Conservation (phyloP, 2,329 filamentous ascomycete species). For the Colletotrichum abscissum region DNA sequence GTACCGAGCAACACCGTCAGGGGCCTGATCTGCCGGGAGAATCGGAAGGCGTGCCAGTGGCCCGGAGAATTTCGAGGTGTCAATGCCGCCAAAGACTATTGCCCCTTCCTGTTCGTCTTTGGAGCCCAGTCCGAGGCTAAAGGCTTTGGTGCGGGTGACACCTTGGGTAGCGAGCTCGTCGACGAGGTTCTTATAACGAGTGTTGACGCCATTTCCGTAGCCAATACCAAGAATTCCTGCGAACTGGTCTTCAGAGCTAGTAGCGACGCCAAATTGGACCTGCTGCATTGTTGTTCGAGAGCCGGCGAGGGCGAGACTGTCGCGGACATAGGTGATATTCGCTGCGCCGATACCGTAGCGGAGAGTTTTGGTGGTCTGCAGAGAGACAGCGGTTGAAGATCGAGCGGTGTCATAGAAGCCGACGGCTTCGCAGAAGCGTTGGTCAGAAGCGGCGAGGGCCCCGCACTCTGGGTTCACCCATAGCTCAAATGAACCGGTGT, state of each 20-base stretch:
- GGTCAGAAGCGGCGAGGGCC: slow-evolving; percentile 52
- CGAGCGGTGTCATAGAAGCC: slow-evolving; percentile 55
- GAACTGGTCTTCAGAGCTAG: slow-evolving; percentile 57
- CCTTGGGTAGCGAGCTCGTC: slow-evolving; percentile 62
- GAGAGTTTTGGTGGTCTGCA: slow-evolving; percentile 52
- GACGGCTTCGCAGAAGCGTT: slow-evolving; percentile 56
- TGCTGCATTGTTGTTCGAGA: slow-evolving; percentile 52
- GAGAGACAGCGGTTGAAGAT: slow-evolving; percentile 52
- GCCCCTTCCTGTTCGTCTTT: slow-evolving; percentile 69
- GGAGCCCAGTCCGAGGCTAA: slow-evolving; percentile 74
- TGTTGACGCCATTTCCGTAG: slow-evolving; percentile 64
- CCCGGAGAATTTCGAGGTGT: slow-evolving; percentile 73
- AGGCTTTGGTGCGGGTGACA: slow-evolving; percentile 69
- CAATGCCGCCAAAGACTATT: slow-evolving; percentile 75
- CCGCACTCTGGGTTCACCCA: slow-evolving; percentile 73
- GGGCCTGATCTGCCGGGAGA: slow-evolving; percentile 62
- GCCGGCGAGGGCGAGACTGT: slow-evolving; percentile 56
- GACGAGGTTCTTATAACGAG: slow-evolving; percentile 61
- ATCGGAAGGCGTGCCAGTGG: slow-evolving; percentile 71
- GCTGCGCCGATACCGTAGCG: slow-evolving; percentile 64
- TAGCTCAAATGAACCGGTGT: slow-evolving; percentile 70
- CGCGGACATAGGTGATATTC: slow-evolving; percentile 61
- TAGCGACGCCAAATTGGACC: slow-evolving; percentile 77
- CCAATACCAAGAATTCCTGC: slow-evolving; percentile 80
- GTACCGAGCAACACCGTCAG: slow-evolving; percentile 64